Conservation (phyloP, 1,284 basidiomycete genomes). For the Coriolopsis trogii region DNA sequence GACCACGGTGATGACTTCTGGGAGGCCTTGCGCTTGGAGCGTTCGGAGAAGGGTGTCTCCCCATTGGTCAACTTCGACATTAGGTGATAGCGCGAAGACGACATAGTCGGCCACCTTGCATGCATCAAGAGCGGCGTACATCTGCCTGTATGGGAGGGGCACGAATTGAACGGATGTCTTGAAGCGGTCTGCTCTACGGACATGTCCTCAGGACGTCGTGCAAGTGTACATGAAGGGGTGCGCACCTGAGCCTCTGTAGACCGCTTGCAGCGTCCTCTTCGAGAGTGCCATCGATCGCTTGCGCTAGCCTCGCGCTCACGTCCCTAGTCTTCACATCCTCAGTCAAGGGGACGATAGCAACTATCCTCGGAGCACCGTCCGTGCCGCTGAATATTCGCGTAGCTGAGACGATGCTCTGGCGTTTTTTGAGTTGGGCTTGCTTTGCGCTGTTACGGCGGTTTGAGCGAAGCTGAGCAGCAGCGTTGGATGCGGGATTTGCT, state of each 20-base stretch:
- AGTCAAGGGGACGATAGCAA: constrained; percentile 79
- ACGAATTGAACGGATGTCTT: constrained; percentile 90
- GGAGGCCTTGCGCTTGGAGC: constrained; percentile 82
- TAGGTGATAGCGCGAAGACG: constrained; percentile 81
- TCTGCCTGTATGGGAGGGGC: constrained; percentile 66
- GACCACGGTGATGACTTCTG: constrained; percentile 69
- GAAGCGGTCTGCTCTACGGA: constrained; percentile 77
- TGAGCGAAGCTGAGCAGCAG: constrained; percentile 60
- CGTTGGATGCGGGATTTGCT: constrained; percentile 41
- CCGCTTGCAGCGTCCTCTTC: constrained; percentile 56
- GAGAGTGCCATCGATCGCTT: constrained; percentile 61
- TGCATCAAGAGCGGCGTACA: constrained; percentile 86
- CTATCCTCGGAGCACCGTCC: constrained; percentile 80
- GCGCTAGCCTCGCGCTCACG: constrained; percentile 63
- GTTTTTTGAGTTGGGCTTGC: constrained; percentile 74
- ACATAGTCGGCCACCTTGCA: constrained; percentile 93
- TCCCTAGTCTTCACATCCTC: constrained; percentile 61
- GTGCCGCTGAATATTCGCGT: constrained; percentile 76
- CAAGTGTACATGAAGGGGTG: background rate
- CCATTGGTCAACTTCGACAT: constrained; percentile 82
- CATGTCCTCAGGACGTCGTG: constrained; percentile 11
- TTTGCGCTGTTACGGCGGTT: constrained; percentile 83
- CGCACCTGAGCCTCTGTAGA: constrained; percentile 70
- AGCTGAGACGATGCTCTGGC: constrained; percentile 67
- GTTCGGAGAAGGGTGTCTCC: constrained; percentile 92